phyloP scores from a whole-genome alignment of 805 yeast genomes.

The Sugiyamaella floridensis region DNA sequence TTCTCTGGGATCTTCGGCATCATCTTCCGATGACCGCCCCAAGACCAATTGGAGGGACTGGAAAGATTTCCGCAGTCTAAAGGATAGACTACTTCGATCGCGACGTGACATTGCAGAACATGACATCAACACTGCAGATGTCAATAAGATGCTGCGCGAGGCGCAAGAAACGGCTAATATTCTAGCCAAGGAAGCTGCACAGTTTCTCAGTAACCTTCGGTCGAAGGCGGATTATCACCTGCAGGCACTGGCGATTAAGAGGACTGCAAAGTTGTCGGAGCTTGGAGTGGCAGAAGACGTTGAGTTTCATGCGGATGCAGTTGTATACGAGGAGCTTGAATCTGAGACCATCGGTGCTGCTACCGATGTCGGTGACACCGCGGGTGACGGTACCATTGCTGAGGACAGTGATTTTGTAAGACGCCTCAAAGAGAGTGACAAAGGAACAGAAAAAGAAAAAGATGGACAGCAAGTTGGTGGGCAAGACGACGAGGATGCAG shows the following conservation, averaged over 20 bases:
- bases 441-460: neutral
- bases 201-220: slow-evolving; percentile 26
- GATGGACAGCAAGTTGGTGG: slow-evolving; percentile 17
- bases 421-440: neutral
- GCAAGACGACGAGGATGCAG: slow-evolving; percentile 18
- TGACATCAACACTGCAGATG: slow-evolving; percentile 34
- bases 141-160: slow-evolving; percentile 33
- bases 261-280: slow-evolving; percentile 10
- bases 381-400: slow-evolving; percentile 36
- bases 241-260: slow-evolving; percentile 15
- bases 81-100: slow-evolving; percentile 35
- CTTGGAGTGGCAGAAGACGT: slow-evolving; percentile 19
- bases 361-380: slow-evolving; percentile 21
- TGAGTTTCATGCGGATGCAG: slow-evolving; percentile 22
- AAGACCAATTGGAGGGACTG: slow-evolving; percentile 28
- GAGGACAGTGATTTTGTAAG: slow-evolving; percentile 5
- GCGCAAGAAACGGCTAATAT: slow-evolving; percentile 40
- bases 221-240: slow-evolving; percentile 20
- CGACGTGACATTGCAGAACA: slow-evolving; percentile 38
- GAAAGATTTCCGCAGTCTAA: slow-evolving; percentile 39
- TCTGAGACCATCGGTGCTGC: slow-evolving; percentile 17
- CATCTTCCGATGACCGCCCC: neutral
- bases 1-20: slow-evolving; percentile 4
- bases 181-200: slow-evolving; percentile 39
- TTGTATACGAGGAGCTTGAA: slow-evolving; percentile 18